Percentiles rank a stretch among this genome's conserved stretches.
phyloP scores from a whole-genome alignment of 345 rosid species.

The Linum trigynum region DNA sequence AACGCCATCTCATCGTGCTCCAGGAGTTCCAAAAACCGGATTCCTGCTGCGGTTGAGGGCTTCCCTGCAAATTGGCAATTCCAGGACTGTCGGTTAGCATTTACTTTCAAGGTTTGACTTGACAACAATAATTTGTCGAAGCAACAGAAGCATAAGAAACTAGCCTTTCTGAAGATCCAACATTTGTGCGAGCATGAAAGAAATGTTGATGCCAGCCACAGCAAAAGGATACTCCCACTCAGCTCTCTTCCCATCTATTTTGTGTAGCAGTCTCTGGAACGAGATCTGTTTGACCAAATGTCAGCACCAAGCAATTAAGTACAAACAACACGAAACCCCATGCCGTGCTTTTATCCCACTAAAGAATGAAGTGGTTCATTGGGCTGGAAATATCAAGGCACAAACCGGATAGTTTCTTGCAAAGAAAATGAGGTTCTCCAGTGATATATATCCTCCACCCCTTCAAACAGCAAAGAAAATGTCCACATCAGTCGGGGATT shows the following conservation, averaged over 20 bases:
- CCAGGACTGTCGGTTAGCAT: neutral
- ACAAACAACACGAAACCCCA: neutral
- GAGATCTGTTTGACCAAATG: conserved; percentile 38
- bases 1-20: conserved; percentile 75
- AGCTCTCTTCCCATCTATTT: conserved; percentile 73
- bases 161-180: conserved; percentile 80
- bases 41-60: conserved; percentile 57
- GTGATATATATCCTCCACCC: conserved; percentile 89
- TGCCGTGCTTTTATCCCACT: too few relatives aligned
- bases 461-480: conserved; percentile 28
- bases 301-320: neutral
- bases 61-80: conserved; percentile 37
- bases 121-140: too few relatives aligned
- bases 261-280: conserved; percentile 71
- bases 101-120: too few relatives aligned
- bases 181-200: conserved; percentile 83
- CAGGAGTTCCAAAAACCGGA: conserved; percentile 54
- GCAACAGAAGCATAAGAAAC: neutral
- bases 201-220: conserved; percentile 87
- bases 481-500: conserved; percentile 10
- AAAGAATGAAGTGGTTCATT: neutral
- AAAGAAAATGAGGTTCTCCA: conserved; percentile 87
- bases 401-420: conserved; percentile 78
- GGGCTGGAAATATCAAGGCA: conserved; percentile 14
- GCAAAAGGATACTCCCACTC: conserved; percentile 99